Conservation (phyloP, 495 filamentous ascomycete genomes). For the Penicillium verhagenii region DNA sequence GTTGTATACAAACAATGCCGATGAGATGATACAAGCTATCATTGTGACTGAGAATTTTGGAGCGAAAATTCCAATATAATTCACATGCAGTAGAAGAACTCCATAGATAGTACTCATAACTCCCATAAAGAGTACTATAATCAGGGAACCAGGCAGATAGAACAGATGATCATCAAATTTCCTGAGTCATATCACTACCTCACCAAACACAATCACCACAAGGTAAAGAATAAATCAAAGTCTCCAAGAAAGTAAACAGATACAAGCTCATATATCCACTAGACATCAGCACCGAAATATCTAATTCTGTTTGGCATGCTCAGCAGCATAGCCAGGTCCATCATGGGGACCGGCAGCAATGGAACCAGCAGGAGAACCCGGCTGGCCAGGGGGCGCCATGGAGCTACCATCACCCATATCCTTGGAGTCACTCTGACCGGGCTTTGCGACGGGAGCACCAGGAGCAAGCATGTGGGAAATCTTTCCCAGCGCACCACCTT, state of each 20-base stretch:
- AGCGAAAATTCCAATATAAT: neutral
- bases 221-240: neutral
- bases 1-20: neutral
- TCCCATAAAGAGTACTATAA: too few species aligned
- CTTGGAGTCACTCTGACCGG: neutral
- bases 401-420: slow-evolving; percentile 5
- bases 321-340: slow-evolving; percentile 5
- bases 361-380: slow-evolving; percentile 3
- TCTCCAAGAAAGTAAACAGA: neutral
- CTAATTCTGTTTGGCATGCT: neutral
- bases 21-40: neutral
- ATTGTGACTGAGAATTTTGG: neutral
- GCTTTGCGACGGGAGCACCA: neutral
- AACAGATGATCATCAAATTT: neutral
- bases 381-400: neutral
- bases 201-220: neutral
- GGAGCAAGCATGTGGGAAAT: slow-evolving; percentile 14
- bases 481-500: slow-evolving; percentile 19
- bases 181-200: neutral
- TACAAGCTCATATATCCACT: neutral
- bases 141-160: too few species aligned
- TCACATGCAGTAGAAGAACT: neutral
- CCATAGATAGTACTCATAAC: neutral
- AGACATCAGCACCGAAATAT: too few species aligned
- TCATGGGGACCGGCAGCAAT: slow-evolving; percentile 8